Evolutionary conservation across 371 early-diverging fungal species (phyloP).

Genomic region (Mycotypha africana): DNA sequence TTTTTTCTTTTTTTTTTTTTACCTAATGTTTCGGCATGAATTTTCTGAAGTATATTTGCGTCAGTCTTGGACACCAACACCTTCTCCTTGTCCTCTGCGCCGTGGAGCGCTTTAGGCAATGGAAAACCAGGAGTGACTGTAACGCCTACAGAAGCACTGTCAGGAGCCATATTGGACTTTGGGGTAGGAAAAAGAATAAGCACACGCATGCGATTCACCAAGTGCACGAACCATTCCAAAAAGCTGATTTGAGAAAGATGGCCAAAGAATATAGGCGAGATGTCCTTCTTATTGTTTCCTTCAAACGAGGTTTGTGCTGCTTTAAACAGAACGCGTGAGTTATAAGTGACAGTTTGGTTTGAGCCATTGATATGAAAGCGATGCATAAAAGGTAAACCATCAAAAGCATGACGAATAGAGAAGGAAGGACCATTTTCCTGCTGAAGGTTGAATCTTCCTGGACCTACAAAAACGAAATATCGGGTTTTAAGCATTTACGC

Average conservation of each 20-base stretch:
- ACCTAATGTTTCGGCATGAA: conserved; percentile 58
- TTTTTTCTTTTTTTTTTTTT: conserved; percentile 1
- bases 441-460: conserved; percentile 31
- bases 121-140: conserved; percentile 55
- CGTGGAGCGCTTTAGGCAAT: conserved; percentile 13
- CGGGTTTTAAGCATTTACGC: neutral
- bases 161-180: too few species aligned
- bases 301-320: too few species aligned
- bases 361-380: conserved; percentile 27
- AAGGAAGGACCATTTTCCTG: conserved; percentile 17
- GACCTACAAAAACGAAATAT: conserved; percentile 20
- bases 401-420: conserved; percentile 36
- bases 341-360: conserved; percentile 18
- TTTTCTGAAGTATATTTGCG: conserved; percentile 50
- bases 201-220: too few species aligned
- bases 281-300: too few species aligned
- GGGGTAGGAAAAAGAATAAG: too few species aligned
- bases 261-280: too few species aligned
- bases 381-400: conserved; percentile 36
- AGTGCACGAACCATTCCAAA: too few species aligned
- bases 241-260: too few species aligned
- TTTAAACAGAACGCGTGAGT: conserved; percentile 28
- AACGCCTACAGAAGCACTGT: conserved; percentile 36
- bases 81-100: neutral
- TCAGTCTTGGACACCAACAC: conserved; percentile 53